A percentile compares a stretch with the other conserved stretches of the same genome.
These are phyloP conservation scores for Domatiomyces catenatus DNA, from an alignment of 2,329 filamentous ascomycete species.

Conservation along the genomic window DNA sequence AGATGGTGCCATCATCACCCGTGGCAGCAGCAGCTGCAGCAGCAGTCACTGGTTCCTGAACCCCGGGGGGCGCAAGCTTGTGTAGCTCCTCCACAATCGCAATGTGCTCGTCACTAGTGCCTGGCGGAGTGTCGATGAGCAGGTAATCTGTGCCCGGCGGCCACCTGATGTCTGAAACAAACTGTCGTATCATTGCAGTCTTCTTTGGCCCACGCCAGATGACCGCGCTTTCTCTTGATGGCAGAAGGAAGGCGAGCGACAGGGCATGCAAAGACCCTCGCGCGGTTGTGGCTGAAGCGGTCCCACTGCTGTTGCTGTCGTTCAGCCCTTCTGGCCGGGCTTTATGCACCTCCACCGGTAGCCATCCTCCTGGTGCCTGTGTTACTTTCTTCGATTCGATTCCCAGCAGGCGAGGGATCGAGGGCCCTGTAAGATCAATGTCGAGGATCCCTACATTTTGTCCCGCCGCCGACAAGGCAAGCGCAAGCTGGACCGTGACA, in stretches of 20 bases:
- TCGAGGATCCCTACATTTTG: slow-evolving; percentile 89
- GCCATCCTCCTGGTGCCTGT: slow-evolving; percentile 81
- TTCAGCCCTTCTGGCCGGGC: background rate
- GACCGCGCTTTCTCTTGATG: slow-evolving; percentile 71
- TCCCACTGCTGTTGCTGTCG: slow-evolving; percentile 7
- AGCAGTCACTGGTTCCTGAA: slow-evolving; percentile 14
- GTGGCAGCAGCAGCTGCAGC: too few relatives aligned
- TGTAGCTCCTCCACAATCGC: slow-evolving; percentile 78
- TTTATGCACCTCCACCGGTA: slow-evolving; percentile 67
- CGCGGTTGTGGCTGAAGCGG: background rate
- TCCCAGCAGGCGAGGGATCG: slow-evolving; percentile 85
- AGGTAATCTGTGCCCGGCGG: slow-evolving; percentile 68
- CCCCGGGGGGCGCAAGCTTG: slow-evolving; percentile 22
- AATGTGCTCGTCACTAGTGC: slow-evolving; percentile 94
- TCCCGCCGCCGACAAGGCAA: slow-evolving; percentile 71
- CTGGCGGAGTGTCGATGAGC: slow-evolving; percentile 88
- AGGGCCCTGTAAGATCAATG: slow-evolving; percentile 88
- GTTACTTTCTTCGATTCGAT: slow-evolving; percentile 80
- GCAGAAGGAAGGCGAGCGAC: slow-evolving; percentile 82
- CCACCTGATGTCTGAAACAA: slow-evolving; percentile 84
- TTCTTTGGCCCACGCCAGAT: slow-evolving; percentile 98
- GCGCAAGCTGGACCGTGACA: slow-evolving; percentile 87
- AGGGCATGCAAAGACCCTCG: slow-evolving; percentile 48
- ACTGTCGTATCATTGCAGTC: slow-evolving; percentile 96
- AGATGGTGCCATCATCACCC: background rate